Percentiles rank a stretch among this genome's conserved stretches.
Evolutionary conservation across 202 grass and related monocot genomes (phyloP).

Genomic region (Setaria italica): DNA sequence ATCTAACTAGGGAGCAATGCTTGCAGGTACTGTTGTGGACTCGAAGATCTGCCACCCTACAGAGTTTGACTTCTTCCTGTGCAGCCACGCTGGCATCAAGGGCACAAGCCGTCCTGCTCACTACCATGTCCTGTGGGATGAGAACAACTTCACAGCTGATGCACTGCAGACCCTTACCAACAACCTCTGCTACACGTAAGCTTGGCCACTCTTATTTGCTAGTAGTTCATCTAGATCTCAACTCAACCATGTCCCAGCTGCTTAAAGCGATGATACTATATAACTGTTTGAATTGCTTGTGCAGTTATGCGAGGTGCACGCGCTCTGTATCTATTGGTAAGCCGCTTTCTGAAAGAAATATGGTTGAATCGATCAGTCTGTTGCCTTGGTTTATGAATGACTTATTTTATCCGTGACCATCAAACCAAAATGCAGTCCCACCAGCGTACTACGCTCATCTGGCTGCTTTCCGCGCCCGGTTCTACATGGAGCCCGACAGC

Average conservation of each 20-base stretch:
- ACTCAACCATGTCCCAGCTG: background rate
- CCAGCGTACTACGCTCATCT: slow-evolving; percentile 94
- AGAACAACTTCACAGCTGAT: slow-evolving; percentile 96
- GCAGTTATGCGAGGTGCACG: slow-evolving; percentile 91
- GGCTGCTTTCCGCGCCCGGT: slow-evolving; percentile 83
- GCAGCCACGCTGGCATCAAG: slow-evolving; percentile 97
- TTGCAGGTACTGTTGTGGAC: slow-evolving; percentile 91
- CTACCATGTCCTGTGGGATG: slow-evolving; percentile 96
- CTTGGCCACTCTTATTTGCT: background rate
- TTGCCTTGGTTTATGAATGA: background rate
- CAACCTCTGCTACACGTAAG: slow-evolving; percentile 98
- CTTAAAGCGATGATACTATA: slow-evolving; percentile 10
- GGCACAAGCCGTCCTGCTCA: slow-evolving; percentile 95
- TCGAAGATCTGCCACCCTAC: slow-evolving; percentile 95
- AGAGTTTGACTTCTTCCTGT: slow-evolving; percentile 94
- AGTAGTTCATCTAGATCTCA: background rate
- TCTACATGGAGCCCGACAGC: slow-evolving; percentile 87
- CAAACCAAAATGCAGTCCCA: slow-evolving; percentile 57
- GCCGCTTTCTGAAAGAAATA: background rate
- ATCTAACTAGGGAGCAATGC: background rate
- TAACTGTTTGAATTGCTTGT: slow-evolving; percentile 10
- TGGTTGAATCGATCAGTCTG: background rate
- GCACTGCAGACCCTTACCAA: slow-evolving; percentile 87
- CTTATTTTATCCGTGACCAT: background rate
- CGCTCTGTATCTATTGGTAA: slow-evolving; percentile 91